Evolutionary conservation across 257 asterid species (phyloP), one percentile per base, ranked within the genome.

Genomic region (Capsicum pubescens): DNA sequence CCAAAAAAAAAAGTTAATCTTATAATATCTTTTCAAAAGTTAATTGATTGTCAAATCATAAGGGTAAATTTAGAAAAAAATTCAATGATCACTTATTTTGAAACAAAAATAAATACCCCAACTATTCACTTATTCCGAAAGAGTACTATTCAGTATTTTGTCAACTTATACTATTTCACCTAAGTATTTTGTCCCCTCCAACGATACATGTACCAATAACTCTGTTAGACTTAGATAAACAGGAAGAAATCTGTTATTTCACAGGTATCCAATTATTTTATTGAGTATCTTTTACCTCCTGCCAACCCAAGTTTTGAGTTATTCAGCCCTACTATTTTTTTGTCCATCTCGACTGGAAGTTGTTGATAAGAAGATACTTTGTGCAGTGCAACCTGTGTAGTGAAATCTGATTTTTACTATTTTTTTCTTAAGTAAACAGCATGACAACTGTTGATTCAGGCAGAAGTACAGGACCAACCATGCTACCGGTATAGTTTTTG

Each of bases 401-500:
- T 36, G 52, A 36, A 68, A 1, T 68, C 52, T 36, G 52, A n/a
- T 3, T 68, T 36, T 68, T 17, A 52, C 76, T 36, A 68, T 14
- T 68, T 15, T 39, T 13, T 12, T 69, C 35, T 54, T 52, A 56
- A 84, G 59, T 15, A 83, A 79, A 67, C 69, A 85, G 83, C 82
- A 87, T 87, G 93, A 63, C 55, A 56, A 74, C 35, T 26, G 67
- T 0, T 56, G 90, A 88, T 61, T 83, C 87, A 8, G 82, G 42
- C 56, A 88, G 26, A 3, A 69, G 58, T 59, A 46, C 94, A 57
- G 70, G 21, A 59, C 93, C 95, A 57, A 87, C 91, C n/a, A 91
- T 91, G 90, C 91, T 95, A 83, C 93, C 92, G 98, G 98, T 95
- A 68, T 85, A 80, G 87, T 87, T 78, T 68, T 57, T 1, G 48